Conservation (phyloP, 495 filamentous ascomycete genomes). For the Neurospora sp. region DNA sequence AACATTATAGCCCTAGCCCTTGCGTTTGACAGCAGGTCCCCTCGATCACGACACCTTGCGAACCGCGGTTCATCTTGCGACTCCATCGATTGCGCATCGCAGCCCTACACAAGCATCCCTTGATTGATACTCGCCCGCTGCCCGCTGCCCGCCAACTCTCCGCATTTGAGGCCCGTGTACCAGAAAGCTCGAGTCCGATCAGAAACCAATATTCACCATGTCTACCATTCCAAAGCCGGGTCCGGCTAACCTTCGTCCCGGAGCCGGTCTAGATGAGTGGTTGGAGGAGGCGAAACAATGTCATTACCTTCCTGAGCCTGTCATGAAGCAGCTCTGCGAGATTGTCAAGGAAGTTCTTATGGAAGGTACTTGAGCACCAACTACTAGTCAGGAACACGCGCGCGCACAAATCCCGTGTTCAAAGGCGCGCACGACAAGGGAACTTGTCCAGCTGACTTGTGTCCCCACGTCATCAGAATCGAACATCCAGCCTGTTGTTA, state of each 20-base stretch:
- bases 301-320: constrained; percentile 86
- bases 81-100: not conserved
- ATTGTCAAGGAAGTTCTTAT: constrained; percentile 97
- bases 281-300: constrained; percentile 90
- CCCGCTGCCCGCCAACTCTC: not conserved
- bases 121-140: not conserved
- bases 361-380: constrained; percentile 56
- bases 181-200: not conserved
- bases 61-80: not conserved
- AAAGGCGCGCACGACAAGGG: not conserved
- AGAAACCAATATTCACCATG: constrained; percentile 12
- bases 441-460: not conserved
- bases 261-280: constrained; percentile 92
- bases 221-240: constrained; percentile 63
- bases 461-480: constrained; percentile 53
- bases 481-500: constrained; percentile 92
- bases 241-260: constrained; percentile 69
- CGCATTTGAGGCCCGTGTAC: not conserved
- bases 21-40: not conserved
- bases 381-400: not conserved
- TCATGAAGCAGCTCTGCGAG: constrained; percentile 98
- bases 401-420: not conserved
- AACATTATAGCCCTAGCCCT: not conserved
- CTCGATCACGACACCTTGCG: not conserved
- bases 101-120: not conserved